Conservation (phyloP, 2,329 filamentous ascomycete species). For the Colletotrichum camelliae region DNA sequence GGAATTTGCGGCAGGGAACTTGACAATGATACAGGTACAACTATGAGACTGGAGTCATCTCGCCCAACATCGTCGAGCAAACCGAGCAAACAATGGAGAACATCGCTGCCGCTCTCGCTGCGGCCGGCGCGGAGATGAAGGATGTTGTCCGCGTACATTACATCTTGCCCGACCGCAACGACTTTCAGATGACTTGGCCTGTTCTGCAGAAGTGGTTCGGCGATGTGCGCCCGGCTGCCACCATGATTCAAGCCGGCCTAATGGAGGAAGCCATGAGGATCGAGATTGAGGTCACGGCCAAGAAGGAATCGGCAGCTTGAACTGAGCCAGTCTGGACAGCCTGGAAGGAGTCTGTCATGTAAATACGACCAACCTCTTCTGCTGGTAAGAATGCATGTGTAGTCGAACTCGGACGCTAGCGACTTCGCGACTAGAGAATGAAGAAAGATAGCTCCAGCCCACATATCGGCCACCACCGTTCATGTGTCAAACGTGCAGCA, state of each 20-base stretch:
- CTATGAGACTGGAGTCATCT: constrained; percentile 52
- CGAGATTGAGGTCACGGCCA: constrained; percentile 50
- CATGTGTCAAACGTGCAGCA: background rate
- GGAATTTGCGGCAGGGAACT: background rate
- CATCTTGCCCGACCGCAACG: constrained; percentile 51
- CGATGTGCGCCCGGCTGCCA: constrained; percentile 55
- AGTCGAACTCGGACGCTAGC: background rate
- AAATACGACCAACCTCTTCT: background rate
- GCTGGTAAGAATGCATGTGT: background rate
- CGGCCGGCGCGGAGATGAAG: constrained; percentile 45
- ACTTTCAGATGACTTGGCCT: constrained; percentile 55
- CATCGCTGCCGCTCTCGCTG: constrained; percentile 48
- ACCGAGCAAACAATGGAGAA: constrained; percentile 55
- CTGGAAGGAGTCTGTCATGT: background rate
- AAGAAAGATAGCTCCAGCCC: background rate
- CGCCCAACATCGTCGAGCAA: constrained; percentile 50
- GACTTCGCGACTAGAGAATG: background rate
- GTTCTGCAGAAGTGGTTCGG: constrained; percentile 56
- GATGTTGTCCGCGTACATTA: constrained; percentile 60
- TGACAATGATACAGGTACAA: constrained; percentile 45
- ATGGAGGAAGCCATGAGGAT: constrained; percentile 55
- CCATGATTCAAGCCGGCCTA: constrained; percentile 56
- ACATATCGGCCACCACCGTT: background rate
- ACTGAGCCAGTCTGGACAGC: background rate
- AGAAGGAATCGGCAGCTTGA: background rate